Evolutionary conservation across 75 land plant species (phyloP).

Genomic region (Chamaecyparis obtusa): DNA sequence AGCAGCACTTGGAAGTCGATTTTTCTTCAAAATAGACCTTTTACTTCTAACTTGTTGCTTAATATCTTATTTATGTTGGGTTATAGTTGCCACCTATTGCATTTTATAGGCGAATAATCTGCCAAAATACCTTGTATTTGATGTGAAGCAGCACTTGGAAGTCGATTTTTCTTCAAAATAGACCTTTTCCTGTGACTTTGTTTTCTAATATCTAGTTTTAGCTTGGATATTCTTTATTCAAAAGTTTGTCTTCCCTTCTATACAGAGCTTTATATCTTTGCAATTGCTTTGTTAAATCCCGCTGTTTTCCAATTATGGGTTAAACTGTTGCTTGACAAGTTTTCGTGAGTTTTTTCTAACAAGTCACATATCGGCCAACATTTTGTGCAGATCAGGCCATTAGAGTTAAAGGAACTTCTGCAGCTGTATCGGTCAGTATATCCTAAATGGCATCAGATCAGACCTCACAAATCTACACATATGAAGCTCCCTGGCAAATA

Average conservation of each 20-base stretch:
- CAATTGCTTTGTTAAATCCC: background rate
- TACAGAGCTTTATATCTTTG: background rate
- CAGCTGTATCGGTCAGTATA: background rate
- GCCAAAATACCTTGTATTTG: background rate
- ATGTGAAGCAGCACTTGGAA: background rate
- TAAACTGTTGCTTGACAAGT: background rate
- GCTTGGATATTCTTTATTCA: background rate
- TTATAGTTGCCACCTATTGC: background rate
- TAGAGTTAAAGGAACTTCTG: background rate
- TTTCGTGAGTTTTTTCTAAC: background rate
- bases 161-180: background rate
- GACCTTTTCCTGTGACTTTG: background rate
- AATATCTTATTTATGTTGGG: background rate
- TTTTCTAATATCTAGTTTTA: background rate
- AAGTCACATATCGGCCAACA: background rate
- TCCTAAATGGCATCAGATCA: conserved; percentile 10
- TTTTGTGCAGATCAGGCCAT: conserved; percentile 1
- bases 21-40: background rate
- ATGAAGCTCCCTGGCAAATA: conserved; percentile 51
- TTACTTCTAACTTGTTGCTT: background rate
- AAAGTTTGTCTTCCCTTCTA: background rate
- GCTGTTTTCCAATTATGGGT: background rate
- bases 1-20: background rate
- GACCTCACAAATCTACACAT: conserved; percentile 30
- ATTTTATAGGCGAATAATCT: background rate